Evolutionary conservation across 2,329 filamentous ascomycete species (phyloP), one percentile per base, ranked within the genome.

Genomic region (Waltergamsia citrina): DNA sequence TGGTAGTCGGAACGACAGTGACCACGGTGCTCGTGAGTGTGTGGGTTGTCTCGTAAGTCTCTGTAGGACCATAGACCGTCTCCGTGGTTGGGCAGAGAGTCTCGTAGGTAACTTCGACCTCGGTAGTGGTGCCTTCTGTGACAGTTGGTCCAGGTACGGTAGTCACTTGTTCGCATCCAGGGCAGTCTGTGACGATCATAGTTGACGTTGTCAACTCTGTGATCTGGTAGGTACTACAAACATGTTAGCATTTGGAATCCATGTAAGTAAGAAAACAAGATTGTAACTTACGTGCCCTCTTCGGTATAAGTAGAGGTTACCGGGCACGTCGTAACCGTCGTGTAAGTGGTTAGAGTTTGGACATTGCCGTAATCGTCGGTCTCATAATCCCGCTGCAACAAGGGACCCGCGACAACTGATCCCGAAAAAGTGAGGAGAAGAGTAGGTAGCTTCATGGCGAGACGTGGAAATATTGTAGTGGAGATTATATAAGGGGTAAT

Each of bases 301-400:
- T 47, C 40, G 12, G 60, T 62, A 37, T 57, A 46, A 10, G 64
- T 68, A 22, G 54, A 51, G 8, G 62, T 66, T 39, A 63, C 52
- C 9, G 65, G 65, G 46, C 65, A 69, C 32, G 62, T 52, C 4
- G 62, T 66, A 10, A 59, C 55, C 16, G 59, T 64, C 31, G 54
- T 58, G 38, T 63, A 64, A 35, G 52, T 63, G 33, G 45, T 32
- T 18, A 32, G 17, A 11, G 20, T 32, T 8, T 6, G 6, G 8
- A 24, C 20, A 7, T 32, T 21, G 6, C 15, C 30, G 18, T 32
- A 32, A 21, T 22, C 30, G 30, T 23, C 18, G 10, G 14, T 30
- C 12, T 18, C 29, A 3, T 14, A 30, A 25, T 33, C 21, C 11
- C n/a, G 16, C 7, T 11, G n/a, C n/a, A n/a, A n/a, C n/a, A n/a